These are phyloP conservation scores for Crucihimalaya himalaica DNA, from an alignment of 345 rosid species.

Conservation along the genomic window DNA sequence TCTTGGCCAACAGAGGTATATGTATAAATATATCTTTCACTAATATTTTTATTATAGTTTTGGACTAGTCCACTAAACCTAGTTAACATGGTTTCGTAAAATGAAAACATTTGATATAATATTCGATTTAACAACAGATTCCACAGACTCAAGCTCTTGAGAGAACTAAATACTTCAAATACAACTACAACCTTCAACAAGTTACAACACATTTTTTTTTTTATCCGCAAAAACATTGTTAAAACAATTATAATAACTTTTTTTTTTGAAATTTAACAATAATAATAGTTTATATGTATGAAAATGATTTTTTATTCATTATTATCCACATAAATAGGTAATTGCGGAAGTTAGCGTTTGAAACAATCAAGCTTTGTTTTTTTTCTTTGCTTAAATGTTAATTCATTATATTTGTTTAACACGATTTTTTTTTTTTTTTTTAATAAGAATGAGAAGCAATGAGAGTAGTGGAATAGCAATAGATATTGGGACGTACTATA, in stretches of 20 bases:
- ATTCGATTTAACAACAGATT: not conserved
- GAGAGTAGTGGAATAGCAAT: conserved; percentile 27
- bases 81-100: not conserved
- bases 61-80: not conserved
- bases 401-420: not conserved
- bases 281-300: not conserved
- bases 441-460: conserved; percentile 23
- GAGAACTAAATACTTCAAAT: not conserved
- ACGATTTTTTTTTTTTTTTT: not conserved
- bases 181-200: not conserved
- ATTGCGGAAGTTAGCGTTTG: not conserved
- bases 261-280: too few relatives aligned
- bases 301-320: not conserved
- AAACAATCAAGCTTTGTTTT: not conserved
- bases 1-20: conserved; percentile 25
- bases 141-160: not conserved
- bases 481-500: conserved; percentile 40
- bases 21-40: not conserved
- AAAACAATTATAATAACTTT: not conserved
- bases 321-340: not conserved
- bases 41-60: not conserved
- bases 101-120: not conserved
- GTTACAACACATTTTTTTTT: not conserved
- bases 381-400: not conserved
- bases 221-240: not conserved